These are phyloP conservation scores for Apocynum venetum DNA, from an alignment of 257 asterid species.

Conservation along the genomic window DNA sequence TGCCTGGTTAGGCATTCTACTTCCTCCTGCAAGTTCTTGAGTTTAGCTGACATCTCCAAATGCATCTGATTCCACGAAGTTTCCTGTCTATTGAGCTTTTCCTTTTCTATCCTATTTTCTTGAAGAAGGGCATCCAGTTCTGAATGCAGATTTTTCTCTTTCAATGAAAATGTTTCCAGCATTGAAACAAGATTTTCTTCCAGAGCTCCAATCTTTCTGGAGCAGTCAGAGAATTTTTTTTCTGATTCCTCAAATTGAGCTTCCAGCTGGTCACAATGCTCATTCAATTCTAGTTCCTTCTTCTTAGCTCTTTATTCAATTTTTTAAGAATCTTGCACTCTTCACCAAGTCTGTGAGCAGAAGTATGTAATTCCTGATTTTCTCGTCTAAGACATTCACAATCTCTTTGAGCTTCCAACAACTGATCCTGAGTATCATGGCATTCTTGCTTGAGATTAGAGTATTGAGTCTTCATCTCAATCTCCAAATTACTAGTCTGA, in stretches of 20 bases:
- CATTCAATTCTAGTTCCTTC: slow-evolving; percentile 40
- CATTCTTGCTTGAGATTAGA: slow-evolving; percentile 33
- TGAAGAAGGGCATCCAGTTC: slow-evolving; percentile 48
- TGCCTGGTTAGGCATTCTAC: slow-evolving; percentile 32
- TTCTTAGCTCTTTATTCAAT: slow-evolving; percentile 37
- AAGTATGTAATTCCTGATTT: slow-evolving; percentile 33
- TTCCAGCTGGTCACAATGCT: slow-evolving; percentile 34
- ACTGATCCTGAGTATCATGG: slow-evolving; percentile 35
- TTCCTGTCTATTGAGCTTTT: slow-evolving; percentile 34
- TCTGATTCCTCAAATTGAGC: slow-evolving; percentile 40
- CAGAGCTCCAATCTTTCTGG: slow-evolving; percentile 36
- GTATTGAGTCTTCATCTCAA: slow-evolving; percentile 32
- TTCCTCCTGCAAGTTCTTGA: slow-evolving; percentile 37
- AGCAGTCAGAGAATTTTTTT: slow-evolving; percentile 36
- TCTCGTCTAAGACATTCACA: slow-evolving; percentile 40
- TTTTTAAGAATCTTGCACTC: slow-evolving; percentile 30
- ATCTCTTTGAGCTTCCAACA: slow-evolving; percentile 40
- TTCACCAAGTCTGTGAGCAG: slow-evolving; percentile 26
- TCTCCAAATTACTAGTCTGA: slow-evolving; percentile 39
- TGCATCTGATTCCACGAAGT: slow-evolving; percentile 22
- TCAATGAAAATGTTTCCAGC: slow-evolving; percentile 36
- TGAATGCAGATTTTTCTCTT: slow-evolving; percentile 41
- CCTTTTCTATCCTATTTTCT: slow-evolving; percentile 34
- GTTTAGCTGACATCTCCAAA: slow-evolving; percentile 30
- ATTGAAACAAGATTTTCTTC: slow-evolving; percentile 46